A percentile compares a stretch with the other conserved stretches of the same genome.
Evolutionary conservation across 805 yeast species (phyloP).

Genomic region (Cyberlindnera japonica): DNA sequence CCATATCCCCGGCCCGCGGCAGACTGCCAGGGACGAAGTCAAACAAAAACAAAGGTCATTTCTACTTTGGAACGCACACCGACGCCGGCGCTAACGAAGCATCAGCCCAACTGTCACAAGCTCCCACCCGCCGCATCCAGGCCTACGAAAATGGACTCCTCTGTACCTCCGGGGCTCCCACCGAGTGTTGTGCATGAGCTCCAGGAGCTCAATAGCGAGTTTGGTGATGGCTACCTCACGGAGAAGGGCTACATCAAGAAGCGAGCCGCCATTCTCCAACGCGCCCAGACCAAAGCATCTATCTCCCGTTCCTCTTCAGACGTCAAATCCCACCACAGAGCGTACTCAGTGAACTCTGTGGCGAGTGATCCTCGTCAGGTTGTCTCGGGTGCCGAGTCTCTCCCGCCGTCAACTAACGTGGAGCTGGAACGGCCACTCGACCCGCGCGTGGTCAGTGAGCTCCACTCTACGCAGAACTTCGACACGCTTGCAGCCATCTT

Average conservation of each 20-base stretch:
- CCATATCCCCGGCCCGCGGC: too few relatives aligned
- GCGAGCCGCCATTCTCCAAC: conserved; percentile 38
- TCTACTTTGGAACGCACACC: background rate
- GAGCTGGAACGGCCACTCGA: conserved; percentile 45
- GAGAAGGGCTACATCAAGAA: conserved; percentile 68
- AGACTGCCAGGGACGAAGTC: background rate
- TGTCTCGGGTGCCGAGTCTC: conserved; percentile 25
- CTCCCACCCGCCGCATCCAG: too few relatives aligned
- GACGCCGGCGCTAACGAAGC: background rate
- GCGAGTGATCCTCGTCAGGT: conserved; percentile 25
- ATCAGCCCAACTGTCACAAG: too few relatives aligned
- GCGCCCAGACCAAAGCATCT: background rate
- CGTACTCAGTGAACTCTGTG: conserved; percentile 25
- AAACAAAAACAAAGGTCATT: background rate
- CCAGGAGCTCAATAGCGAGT: conserved; percentile 44
- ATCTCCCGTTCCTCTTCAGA: conserved; percentile 10
- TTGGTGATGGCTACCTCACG: conserved; percentile 66
- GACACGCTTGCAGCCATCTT: conserved; percentile 70
- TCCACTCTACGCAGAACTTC: conserved; percentile 38
- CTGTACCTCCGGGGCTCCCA: conserved; percentile 25
- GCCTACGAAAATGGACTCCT: conserved; percentile 26
- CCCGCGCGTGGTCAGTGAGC: conserved; percentile 48
- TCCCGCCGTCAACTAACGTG: conserved; percentile 29
- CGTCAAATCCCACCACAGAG: conserved; percentile 20
- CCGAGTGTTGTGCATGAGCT: conserved; percentile 26